These are phyloP conservation scores for Tulasnella sp. DNA, from an alignment of 768 basidiomycete genomes.

Conservation along the genomic window DNA sequence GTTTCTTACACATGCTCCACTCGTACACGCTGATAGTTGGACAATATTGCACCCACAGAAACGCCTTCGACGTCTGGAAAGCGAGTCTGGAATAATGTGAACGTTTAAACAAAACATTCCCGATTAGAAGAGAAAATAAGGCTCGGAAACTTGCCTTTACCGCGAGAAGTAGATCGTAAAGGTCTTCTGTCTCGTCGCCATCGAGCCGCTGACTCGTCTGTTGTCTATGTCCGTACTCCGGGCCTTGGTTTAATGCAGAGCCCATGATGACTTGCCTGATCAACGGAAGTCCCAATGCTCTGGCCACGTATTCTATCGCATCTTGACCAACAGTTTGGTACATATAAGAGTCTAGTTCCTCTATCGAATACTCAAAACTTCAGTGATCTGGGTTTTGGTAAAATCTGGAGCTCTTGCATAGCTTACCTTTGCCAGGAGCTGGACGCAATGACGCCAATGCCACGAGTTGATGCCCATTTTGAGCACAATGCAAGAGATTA, in stretches of 20 bases:
- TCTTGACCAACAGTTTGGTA: conserved; percentile 99
- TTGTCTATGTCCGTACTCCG: conserved; percentile 70
- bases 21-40: conserved; percentile 91
- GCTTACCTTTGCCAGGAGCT: conserved; percentile 67
- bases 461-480: conserved; percentile 75
- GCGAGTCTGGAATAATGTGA: neutral
- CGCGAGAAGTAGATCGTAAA: conserved; percentile 51
- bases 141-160: conserved; percentile 54
- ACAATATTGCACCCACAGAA: conserved; percentile 91
- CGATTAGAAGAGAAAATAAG: neutral
- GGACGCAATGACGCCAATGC: conserved; percentile 85
- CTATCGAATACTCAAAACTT: conserved; percentile 33
- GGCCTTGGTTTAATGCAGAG: conserved; percentile 60
- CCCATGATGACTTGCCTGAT: conserved; percentile 74
- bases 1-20: conserved; percentile 81
- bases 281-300: conserved; percentile 74
- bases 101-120: neutral
- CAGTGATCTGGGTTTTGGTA: neutral
- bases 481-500: conserved; percentile 78
- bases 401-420: conserved; percentile 14
- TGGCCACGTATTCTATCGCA: conserved; percentile 74
- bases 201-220: conserved; percentile 30
- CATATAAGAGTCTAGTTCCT: conserved; percentile 96
- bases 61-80: conserved; percentile 75
- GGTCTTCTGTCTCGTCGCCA: conserved; percentile 96